These are phyloP conservation scores for Coemansia sp. DNA, from an alignment of 192 early-diverging fungal genomes.

Conservation along the genomic window DNA sequence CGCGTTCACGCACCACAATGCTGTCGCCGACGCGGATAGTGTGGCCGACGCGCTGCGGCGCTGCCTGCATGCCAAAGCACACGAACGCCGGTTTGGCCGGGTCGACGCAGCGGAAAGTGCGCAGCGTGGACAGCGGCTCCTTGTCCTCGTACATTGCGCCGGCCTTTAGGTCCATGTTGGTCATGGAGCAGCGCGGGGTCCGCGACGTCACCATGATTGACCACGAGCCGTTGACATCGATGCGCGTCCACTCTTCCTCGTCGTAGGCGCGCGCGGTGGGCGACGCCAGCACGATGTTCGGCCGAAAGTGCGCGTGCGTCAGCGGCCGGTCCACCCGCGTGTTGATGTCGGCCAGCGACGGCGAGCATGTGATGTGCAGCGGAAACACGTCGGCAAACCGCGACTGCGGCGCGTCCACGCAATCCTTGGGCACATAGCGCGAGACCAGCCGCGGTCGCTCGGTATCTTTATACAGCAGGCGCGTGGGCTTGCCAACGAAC, in stretches of 20 bases:
- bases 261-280: conserved; percentile 52
- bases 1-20: conserved; percentile 24
- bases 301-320: conserved; percentile 61
- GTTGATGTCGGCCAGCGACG: conserved; percentile 64
- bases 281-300: conserved; percentile 65
- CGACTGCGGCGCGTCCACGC: conserved; percentile 50
- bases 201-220: conserved; percentile 55
- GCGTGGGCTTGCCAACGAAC: conserved; percentile 26
- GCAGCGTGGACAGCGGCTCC: conserved; percentile 55
- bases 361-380: conserved; percentile 58
- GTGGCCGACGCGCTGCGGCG: conserved; percentile 18
- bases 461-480: conserved; percentile 35
- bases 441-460: conserved; percentile 18
- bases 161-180: conserved; percentile 54
- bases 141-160: conserved; percentile 47
- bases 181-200: conserved; percentile 60
- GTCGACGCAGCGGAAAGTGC: conserved; percentile 51
- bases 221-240: conserved; percentile 45
- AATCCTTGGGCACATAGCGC: conserved; percentile 26
- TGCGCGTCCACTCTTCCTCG: conserved; percentile 66
- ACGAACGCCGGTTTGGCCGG: conserved; percentile 23
- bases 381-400: conserved; percentile 78
- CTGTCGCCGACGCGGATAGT: conserved; percentile 20
- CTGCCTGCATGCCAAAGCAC: conserved; percentile 49
- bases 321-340: conserved; percentile 50